Conservation (phyloP, 2,329 filamentous ascomycete species). For the Exophiala dermatitidis region DNA sequence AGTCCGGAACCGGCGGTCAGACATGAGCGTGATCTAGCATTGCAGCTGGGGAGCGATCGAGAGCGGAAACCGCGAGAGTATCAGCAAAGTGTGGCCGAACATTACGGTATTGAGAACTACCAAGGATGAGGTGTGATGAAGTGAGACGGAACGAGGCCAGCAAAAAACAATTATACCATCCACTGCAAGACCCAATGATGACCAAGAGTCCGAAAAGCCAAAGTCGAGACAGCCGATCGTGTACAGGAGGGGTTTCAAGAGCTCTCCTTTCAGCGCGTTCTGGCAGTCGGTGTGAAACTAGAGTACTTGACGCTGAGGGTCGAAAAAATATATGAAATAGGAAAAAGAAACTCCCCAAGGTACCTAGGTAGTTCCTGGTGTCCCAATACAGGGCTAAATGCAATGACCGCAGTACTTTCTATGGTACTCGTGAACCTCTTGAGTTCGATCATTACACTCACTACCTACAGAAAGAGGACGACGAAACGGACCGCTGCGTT, state of each 20-base stretch:
- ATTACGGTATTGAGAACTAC: too few relatives aligned
- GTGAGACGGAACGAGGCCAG: neutral
- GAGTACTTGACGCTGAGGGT: neutral
- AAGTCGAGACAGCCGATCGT: constrained; percentile 24
- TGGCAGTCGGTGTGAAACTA: neutral
- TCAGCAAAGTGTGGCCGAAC: too few relatives aligned
- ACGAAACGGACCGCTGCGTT: too few relatives aligned
- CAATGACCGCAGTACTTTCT: too few relatives aligned
- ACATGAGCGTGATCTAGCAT: too few relatives aligned
- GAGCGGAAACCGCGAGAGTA: neutral
- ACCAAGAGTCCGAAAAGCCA: constrained; percentile 24
- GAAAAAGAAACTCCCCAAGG: too few relatives aligned
- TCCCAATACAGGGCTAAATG: too few relatives aligned
- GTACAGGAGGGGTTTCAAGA: neutral
- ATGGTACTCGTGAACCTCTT: too few relatives aligned
- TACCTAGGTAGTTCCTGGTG: too few relatives aligned
- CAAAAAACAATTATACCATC: neutral
- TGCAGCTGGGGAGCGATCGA: neutral
- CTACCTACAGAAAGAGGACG: too few relatives aligned
- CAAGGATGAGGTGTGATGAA: neutral
- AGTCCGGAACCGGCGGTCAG: too few relatives aligned
- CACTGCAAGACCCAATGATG: constrained; percentile 15
- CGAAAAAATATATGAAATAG: neutral
- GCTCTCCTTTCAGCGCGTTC: neutral
- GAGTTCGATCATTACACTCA: too few relatives aligned